These are phyloP conservation scores for Mortierella alpina DNA, from an alignment of 192 early-diverging fungal species.

Conservation along the genomic window DNA sequence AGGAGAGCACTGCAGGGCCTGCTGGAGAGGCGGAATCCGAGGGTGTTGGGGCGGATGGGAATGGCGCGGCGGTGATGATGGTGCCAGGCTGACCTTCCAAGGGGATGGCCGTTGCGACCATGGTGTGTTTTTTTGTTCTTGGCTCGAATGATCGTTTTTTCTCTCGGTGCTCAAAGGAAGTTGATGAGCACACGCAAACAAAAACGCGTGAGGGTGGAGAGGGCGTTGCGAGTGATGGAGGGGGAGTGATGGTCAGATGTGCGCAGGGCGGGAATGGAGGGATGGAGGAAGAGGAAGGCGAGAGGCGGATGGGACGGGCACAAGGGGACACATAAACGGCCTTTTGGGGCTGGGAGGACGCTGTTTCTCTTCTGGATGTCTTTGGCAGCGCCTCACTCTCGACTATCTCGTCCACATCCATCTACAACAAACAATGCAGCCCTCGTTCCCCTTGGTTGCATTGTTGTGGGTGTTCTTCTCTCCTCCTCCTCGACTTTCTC, in stretches of 20 bases:
- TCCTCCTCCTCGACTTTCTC: background rate
- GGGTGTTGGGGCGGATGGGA: background rate
- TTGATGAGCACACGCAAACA: too few species aligned
- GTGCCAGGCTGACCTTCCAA: background rate
- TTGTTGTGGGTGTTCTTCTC: background rate
- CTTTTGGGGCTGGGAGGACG: too few species aligned
- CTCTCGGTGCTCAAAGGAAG: too few species aligned
- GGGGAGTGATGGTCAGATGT: background rate
- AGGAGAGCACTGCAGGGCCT: constrained; percentile 7
- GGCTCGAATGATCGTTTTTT: too few species aligned
- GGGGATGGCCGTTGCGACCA: constrained; percentile 40
- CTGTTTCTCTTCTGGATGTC: background rate
- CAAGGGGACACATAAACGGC: background rate
- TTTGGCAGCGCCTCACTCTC: too few species aligned
- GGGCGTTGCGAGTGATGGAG: background rate
- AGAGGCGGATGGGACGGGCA: background rate
- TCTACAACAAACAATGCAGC: too few species aligned
- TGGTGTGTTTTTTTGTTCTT: background rate
- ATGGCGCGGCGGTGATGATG: background rate
- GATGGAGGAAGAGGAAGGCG: background rate
- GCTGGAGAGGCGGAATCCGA: background rate
- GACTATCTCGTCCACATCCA: background rate
- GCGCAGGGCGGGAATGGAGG: too few species aligned
- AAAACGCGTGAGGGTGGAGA: too few species aligned
- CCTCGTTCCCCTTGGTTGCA: background rate